These are phyloP conservation scores for Colletotrichum lini DNA, from an alignment of 2,329 filamentous ascomycete genomes.

Conservation along the genomic window DNA sequence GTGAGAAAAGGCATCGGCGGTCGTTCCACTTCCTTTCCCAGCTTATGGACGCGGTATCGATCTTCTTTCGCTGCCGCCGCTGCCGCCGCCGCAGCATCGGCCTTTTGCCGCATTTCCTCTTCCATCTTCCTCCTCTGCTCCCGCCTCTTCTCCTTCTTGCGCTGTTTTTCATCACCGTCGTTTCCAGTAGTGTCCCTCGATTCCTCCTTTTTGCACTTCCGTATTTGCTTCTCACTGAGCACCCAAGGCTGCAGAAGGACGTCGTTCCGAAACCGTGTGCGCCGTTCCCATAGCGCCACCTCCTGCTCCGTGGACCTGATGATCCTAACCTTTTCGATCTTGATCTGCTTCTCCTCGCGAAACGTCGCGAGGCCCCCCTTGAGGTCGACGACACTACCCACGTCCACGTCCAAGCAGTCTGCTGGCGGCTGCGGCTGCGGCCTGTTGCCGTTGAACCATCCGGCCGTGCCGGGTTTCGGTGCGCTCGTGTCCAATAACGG, in stretches of 20 bases:
- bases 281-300: conserved; percentile 71
- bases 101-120: conserved; percentile 24
- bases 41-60: conserved; percentile 1
- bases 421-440: conserved; percentile 33
- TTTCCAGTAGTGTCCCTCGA: conserved; percentile 57
- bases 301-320: conserved; percentile 70
- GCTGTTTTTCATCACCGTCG: conserved; percentile 44
- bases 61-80: conserved; percentile 1
- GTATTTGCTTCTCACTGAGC: conserved; percentile 64
- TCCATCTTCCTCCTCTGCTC: conserved; percentile 15
- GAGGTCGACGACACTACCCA: conserved; percentile 70
- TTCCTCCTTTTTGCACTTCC: conserved; percentile 59
- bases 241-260: conserved; percentile 69
- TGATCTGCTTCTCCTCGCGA: conserved; percentile 65
- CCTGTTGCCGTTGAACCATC: conserved; percentile 8
- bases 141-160: conserved; percentile 19
- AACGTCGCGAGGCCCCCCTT: conserved; percentile 67
- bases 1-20: background rate
- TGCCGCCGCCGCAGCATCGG: conserved; percentile 1
- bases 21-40: conserved; percentile 10
- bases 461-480: conserved; percentile 4
- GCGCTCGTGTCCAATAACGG: conserved; percentile 13
- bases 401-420: conserved; percentile 56
- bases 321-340: conserved; percentile 63
- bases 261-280: conserved; percentile 62